These are phyloP conservation scores for Mucor piriformis DNA, from an alignment of 371 early-diverging fungal genomes.

Conservation along the genomic window DNA sequence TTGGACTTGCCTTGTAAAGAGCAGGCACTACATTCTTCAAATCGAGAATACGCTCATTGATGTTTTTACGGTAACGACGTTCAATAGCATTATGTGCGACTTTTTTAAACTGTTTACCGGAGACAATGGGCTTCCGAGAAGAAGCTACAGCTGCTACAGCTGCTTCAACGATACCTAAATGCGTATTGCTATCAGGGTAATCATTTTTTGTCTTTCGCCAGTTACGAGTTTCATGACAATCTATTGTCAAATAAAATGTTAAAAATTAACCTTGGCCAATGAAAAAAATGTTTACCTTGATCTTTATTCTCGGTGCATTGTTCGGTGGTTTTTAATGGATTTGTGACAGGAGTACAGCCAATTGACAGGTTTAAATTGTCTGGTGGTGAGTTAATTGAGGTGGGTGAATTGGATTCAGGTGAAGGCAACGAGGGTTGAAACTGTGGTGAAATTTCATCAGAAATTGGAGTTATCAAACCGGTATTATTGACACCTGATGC, in stretches of 20 bases:
- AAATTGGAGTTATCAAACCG: constrained; percentile 10
- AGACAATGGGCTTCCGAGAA: neutral
- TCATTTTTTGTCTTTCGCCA: constrained; percentile 3
- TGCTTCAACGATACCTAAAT: neutral
- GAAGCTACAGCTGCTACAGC: neutral
- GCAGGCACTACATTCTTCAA: constrained; percentile 82
- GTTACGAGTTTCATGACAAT: constrained; percentile 13
- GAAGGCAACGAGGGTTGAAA: neutral
- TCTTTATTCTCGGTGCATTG: neutral
- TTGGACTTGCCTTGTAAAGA: constrained; percentile 48
- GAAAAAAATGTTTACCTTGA: no score
- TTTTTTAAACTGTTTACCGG: constrained; percentile 54
- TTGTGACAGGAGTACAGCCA: neutral
- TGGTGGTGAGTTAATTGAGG: neutral
- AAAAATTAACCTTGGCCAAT: no score
- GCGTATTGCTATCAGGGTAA: neutral
- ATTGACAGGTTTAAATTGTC: neutral
- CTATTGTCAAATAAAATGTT: no score
- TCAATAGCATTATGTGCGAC: constrained; percentile 91
- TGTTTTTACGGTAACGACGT: constrained; percentile 86
- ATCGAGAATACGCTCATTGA: constrained; percentile 86
- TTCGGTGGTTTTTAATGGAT: no score
- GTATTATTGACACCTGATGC: neutral
- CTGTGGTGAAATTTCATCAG: no score
- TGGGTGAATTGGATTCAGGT: neutral